phyloP scores from a whole-genome alignment of 495 filamentous ascomycete genomes.

The Penicillium angulare region DNA sequence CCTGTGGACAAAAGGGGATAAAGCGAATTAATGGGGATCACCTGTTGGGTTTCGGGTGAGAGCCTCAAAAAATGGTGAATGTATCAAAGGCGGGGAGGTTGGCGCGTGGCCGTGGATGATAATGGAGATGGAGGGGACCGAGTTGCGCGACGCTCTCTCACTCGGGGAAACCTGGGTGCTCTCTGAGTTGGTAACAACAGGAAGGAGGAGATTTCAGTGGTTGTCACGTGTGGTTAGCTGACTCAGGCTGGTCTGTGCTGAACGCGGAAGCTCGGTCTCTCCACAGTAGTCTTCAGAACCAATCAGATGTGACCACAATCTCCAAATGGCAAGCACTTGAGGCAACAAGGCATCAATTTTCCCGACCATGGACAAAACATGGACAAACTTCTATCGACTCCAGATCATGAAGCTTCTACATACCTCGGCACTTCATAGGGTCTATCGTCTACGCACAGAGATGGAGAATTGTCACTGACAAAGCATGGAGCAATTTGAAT shows the following conservation, averaged over 20 bases:
- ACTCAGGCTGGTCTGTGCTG: slow-evolving; percentile 5
- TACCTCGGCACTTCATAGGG: no score
- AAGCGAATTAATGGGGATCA: slow-evolving; percentile 29
- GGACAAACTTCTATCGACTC: no score
- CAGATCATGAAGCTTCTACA: no score
- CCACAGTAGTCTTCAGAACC: background rate
- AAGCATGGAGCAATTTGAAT: background rate
- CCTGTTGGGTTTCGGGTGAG: slow-evolving; percentile 2
- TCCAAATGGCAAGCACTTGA: no score
- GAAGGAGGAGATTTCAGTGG: slow-evolving; percentile 39
- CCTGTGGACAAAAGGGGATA: slow-evolving; percentile 22
- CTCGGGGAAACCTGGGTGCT: slow-evolving; percentile 44
- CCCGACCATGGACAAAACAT: no score
- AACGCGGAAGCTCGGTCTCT: background rate
- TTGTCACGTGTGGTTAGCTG: slow-evolving; percentile 18
- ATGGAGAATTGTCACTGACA: background rate
- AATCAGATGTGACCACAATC: no score
- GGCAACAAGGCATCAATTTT: background rate
- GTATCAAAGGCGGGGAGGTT: slow-evolving; percentile 24
- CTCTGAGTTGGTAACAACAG: slow-evolving; percentile 39
- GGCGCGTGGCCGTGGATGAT: slow-evolving; percentile 42
- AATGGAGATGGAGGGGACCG: slow-evolving; percentile 47
- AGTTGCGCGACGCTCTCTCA: slow-evolving; percentile 41
- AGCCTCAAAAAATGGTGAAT: slow-evolving; percentile 2
- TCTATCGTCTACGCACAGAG: no score